Base-by-base conservation (phyloP, 2,329 filamentous ascomycete species). In the Rachicladosporium sp. region DNA sequence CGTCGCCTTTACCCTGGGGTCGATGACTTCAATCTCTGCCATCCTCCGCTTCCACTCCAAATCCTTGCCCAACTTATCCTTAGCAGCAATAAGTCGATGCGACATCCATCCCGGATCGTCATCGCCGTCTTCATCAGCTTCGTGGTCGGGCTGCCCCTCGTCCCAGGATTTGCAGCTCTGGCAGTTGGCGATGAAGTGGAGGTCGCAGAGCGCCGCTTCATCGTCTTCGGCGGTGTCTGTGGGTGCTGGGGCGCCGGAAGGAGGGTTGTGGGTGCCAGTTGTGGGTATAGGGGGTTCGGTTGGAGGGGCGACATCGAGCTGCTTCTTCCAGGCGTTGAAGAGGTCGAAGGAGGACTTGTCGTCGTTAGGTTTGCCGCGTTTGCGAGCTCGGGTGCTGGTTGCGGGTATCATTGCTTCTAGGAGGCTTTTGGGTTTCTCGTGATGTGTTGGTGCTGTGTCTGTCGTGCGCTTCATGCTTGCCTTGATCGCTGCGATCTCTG, bases 101-200 rank as follows among this genome's bases (percentile, higher is more conserved):
- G 76, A 76, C 77, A 95, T 84, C 88, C 89, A 96, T 6, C 78
- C 79, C 36, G 74, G 69, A 37, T 69, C 65, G 12, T 67, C 67
- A 10, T 68, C 66, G 2, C 64, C 62, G 2, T 62, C 58, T 36
- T 76, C 76, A 43, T 76, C 73, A 49, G 70, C 72, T 3, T 79
- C 74, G 2, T 67, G 66, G 13, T 71, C 67, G 29, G 70, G 71
- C 12, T 72, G 71, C 31, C 74, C 67, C 19, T 76, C 80, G 12
- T 93, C 82, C 85, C 88, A 94, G 0, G 80, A 75, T 43, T 76
- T 78, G 60, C 91, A 96, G 33, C 86, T 94, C 57, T 94, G 86
- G 60, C 91, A 98, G 52, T 93, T 84, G 36, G 82, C 83, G 46
- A 98, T 93, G 60, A 96, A 98, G 59, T 98, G 91, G 29, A 98